Percentiles rank a stretch among this genome's conserved stretches.
Conservation (phyloP, 768 basidiomycete genomes). For the Suillus subaureus region DNA sequence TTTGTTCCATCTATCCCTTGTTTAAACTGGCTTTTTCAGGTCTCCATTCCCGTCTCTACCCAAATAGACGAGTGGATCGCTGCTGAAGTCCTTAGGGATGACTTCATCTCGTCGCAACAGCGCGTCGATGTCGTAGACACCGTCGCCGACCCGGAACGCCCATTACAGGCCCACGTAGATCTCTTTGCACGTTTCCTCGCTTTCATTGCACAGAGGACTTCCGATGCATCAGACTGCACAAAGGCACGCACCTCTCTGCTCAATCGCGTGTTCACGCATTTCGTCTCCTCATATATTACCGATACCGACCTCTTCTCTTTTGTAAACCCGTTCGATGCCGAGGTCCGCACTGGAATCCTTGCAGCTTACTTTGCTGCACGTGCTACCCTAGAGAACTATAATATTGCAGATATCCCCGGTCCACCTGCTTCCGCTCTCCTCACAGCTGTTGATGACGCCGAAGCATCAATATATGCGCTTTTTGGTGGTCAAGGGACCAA, state of each 20-base stretch:
- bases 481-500: constrained; percentile 99
- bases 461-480: constrained; percentile 83
- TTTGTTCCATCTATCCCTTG: constrained; percentile 4
- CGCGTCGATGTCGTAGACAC: constrained; percentile 59
- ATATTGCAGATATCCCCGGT: constrained; percentile 56
- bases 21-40: constrained; percentile 40
- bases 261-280: constrained; percentile 72
- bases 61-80: constrained; percentile 84
- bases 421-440: constrained; percentile 71
- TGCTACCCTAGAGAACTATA: constrained; percentile 62
- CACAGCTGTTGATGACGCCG: constrained; percentile 56
- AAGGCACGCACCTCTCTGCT: constrained; percentile 67
- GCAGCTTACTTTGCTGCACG: constrained; percentile 79
- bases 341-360: constrained; percentile 76
- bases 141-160: constrained; percentile 52
- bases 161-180: constrained; percentile 70
- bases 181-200: constrained; percentile 83
- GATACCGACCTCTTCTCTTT: constrained; percentile 82
- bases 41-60: constrained; percentile 89
- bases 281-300: constrained; percentile 73
- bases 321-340: constrained; percentile 70
- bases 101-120: constrained; percentile 71
- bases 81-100: constrained; percentile 89
- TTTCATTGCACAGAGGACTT: constrained; percentile 67
- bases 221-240: constrained; percentile 53